Base-by-base conservation (phyloP, 768 basidiomycete genomes). In the Psilocybe subaeruginosa region DNA sequence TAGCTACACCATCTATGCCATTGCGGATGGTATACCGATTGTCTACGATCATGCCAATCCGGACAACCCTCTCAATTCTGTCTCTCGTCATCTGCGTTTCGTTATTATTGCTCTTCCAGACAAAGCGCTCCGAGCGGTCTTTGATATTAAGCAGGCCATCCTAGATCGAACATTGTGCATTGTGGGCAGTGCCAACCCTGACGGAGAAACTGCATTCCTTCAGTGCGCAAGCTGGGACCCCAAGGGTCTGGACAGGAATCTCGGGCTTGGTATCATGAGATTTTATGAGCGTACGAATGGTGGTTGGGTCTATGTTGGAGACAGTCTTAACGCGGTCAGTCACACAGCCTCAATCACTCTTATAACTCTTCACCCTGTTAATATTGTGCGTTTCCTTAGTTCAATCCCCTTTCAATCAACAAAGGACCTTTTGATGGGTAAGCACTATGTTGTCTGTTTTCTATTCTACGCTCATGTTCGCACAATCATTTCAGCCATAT, bases 141-240 rank as follows among this genome's bases (percentile, higher is more conserved):
- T 48, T 35, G 55, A 56, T 23, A 4, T 48, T 16, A 47, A 23
- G 8, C 55, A 47, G 17, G 43, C 55, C 17, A 48, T 56, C 27
- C 14, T 53, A 31, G 51, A 31, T 37, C 27, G 55, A 47, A 56
- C 55, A 17, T 14, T 56, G 31, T 56, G 55, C 19, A 46, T 56
- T 4, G 55, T 56, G 7, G 55, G 43, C 4, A 56, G 55, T 30
- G 27, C 41, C 8, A 47, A 48, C 23, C 45, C 46, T 2, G 55
- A 56, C 43, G 43, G 45, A 2, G 45, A 43, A 16, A 17, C n/a
- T 8, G 55, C 43, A 35, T 56, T 56, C 8, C 55, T 56, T 31
- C 55, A 56, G 17, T 56, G 55, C 31, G 55, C 55, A 9, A 47
- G 45, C 30, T 56, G 55, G 55, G 55, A 56, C 45, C 55, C 55